Conservation (phyloP, 1,139 yeast genomes). For the Diutina scorzettiae region DNA sequence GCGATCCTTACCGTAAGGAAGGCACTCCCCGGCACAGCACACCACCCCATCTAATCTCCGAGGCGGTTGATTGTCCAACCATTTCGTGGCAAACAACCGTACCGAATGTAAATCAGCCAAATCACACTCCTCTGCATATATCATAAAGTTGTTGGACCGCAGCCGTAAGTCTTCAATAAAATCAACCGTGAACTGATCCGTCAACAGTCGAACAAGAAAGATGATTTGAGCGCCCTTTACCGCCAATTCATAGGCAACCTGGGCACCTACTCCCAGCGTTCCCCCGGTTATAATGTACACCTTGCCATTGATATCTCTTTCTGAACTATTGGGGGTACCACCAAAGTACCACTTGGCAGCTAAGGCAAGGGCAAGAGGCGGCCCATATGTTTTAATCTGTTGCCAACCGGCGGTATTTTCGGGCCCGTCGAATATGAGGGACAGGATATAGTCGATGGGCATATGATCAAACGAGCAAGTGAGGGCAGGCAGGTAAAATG, state of each 20-base stretch:
- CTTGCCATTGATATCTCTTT: conserved; percentile 81
- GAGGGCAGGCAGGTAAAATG: too few species aligned
- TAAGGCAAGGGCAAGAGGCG: conserved; percentile 31
- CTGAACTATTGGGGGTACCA: conserved; percentile 81
- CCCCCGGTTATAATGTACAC: conserved; percentile 75
- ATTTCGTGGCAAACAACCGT: conserved; percentile 84
- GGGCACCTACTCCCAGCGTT: conserved; percentile 82
- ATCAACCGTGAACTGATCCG: conserved; percentile 71
- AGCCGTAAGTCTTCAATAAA: conserved; percentile 69
- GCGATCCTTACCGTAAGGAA: conserved; percentile 55
- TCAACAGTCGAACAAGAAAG: conserved; percentile 49
- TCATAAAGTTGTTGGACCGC: conserved; percentile 53
- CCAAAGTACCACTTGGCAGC: conserved; percentile 54
- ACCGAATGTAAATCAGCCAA: conserved; percentile 61
- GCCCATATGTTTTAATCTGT: conserved; percentile 33
- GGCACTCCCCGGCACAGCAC: conserved; percentile 75
- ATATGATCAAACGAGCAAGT: too few species aligned
- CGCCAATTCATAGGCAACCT: conserved; percentile 65
- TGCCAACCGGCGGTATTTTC: conserved; percentile 64
- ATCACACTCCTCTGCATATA: conserved; percentile 86
- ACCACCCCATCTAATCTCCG: conserved; percentile 80
- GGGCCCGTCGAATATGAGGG: conserved; percentile 60
- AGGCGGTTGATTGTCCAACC: conserved; percentile 89
- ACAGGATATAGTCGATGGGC: conserved; percentile 75
- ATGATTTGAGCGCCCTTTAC: conserved; percentile 77